Conservation (phyloP, 2,329 filamentous ascomycete genomes). For the Aureobasidium leucospermi region DNA sequence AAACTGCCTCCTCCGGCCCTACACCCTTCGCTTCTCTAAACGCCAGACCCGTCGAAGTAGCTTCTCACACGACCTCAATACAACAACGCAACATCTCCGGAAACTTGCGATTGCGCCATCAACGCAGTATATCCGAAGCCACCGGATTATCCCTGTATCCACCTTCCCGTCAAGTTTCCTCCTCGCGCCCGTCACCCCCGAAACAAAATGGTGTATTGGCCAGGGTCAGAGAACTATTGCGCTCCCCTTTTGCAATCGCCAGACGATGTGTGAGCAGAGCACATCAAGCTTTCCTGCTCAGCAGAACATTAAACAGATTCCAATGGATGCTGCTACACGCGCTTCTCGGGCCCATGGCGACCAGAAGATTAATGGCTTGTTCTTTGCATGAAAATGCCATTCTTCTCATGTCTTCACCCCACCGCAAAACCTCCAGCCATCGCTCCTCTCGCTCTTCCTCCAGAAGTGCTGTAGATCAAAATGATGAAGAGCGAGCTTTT, state of each 20-base stretch:
- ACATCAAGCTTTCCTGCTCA: slow-evolving; percentile 23
- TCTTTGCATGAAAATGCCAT: slow-evolving; percentile 11
- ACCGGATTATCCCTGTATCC: slow-evolving; percentile 13
- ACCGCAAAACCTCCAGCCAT: neutral
- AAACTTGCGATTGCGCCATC: neutral
- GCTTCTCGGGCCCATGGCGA: slow-evolving; percentile 29
- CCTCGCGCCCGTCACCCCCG: neutral
- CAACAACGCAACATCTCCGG: neutral
- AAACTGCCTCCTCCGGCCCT: neutral
- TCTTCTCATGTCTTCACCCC: neutral
- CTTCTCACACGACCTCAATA: neutral
- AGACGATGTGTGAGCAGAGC: slow-evolving; percentile 24
- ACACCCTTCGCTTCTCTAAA: neutral
- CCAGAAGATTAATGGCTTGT: slow-evolving; percentile 23
- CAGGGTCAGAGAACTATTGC: slow-evolving; percentile 19
- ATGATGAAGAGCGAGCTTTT: neutral
- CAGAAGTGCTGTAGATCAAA: neutral
- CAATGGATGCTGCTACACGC: slow-evolving; percentile 30
- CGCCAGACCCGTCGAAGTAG: neutral
- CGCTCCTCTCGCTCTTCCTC: neutral
- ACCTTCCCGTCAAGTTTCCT: neutral
- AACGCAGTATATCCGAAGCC: slow-evolving; percentile 15
- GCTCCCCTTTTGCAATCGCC: slow-evolving; percentile 24
- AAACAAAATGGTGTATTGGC: neutral
- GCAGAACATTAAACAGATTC: slow-evolving; percentile 23